phyloP scores from a whole-genome alignment of 1,284 basidiomycete species.

The Ustilago loliicola region DNA sequence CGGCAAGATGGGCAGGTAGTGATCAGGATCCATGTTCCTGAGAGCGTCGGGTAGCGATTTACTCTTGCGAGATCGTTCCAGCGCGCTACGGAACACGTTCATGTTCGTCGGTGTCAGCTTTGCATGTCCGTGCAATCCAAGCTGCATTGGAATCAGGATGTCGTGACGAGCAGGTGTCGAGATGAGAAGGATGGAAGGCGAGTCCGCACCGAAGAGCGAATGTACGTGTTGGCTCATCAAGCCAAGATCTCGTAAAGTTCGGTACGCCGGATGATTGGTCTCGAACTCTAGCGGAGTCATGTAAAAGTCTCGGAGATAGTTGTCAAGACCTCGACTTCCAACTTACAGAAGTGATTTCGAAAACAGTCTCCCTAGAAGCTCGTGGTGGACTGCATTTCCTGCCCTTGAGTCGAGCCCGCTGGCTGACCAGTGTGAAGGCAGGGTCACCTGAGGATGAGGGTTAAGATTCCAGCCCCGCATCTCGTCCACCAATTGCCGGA shows the following conservation, averaged over 20 bases:
- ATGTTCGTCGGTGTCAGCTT: not conserved
- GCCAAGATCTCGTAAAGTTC: not conserved
- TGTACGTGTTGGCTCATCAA: not conserved
- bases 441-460: not conserved
- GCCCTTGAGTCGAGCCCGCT: not conserved
- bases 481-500: not conserved
- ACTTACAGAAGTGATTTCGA: not conserved
- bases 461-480: not conserved
- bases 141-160: not conserved
- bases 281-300: not conserved
- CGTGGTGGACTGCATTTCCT: not conserved
- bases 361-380: not conserved
- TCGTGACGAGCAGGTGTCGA: not conserved
- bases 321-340: not conserved
- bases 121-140: conserved; percentile 8
- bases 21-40: not conserved
- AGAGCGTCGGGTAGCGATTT: not conserved
- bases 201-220: not conserved
- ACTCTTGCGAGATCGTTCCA: not conserved
- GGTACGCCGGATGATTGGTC: not conserved
- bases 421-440: no score
- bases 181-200: not conserved
- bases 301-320: not conserved
- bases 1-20: not conserved
- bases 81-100: not conserved